Evolutionary conservation across 371 early-diverging fungal species (phyloP).

Genomic region (Choanephora cucurbitarum): DNA sequence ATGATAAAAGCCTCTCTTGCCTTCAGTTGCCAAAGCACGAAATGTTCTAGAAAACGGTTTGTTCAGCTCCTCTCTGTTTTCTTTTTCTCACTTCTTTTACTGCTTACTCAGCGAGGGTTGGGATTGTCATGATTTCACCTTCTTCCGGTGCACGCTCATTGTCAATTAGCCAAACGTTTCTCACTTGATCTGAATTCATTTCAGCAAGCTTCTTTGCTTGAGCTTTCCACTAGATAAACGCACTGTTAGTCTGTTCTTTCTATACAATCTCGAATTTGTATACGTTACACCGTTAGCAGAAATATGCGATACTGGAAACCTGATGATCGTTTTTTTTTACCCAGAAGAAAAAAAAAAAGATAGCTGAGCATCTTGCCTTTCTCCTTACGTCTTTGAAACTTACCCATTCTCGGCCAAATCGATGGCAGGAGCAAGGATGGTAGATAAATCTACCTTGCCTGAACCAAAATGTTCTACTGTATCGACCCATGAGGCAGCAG

Average conservation of each 20-base stretch:
- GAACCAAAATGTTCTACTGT: constrained; percentile 75
- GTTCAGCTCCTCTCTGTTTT: too few species aligned
- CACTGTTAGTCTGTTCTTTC: too few species aligned
- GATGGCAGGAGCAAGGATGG: constrained; percentile 73
- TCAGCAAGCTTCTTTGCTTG: constrained; percentile 43
- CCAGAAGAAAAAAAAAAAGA: not conserved
- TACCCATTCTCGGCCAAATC: constrained; percentile 74
- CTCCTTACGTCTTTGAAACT: not conserved
- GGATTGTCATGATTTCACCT: constrained; percentile 67
- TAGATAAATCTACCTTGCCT: constrained; percentile 56
- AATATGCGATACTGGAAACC: constrained; percentile 46
- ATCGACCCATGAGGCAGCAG: constrained; percentile 78
- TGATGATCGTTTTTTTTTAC: too few species aligned
- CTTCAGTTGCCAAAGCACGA: constrained; percentile 60
- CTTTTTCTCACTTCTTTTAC: not conserved
- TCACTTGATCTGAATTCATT: constrained; percentile 45
- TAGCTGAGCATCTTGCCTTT: too few species aligned
- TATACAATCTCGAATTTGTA: not conserved
- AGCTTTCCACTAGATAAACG: constrained; percentile 54
- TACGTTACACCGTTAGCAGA: constrained; percentile 28
- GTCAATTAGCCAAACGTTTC: constrained; percentile 59
- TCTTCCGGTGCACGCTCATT: constrained; percentile 60
- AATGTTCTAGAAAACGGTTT: constrained; percentile 65
- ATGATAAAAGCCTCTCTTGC: constrained; percentile 76
- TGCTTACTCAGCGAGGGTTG: constrained; percentile 61